A percentile compares a stretch with the other conserved stretches of the same genome.
Evolutionary conservation across 257 asterid genomes (phyloP).

Genomic region (Ehretia macrophylla): DNA sequence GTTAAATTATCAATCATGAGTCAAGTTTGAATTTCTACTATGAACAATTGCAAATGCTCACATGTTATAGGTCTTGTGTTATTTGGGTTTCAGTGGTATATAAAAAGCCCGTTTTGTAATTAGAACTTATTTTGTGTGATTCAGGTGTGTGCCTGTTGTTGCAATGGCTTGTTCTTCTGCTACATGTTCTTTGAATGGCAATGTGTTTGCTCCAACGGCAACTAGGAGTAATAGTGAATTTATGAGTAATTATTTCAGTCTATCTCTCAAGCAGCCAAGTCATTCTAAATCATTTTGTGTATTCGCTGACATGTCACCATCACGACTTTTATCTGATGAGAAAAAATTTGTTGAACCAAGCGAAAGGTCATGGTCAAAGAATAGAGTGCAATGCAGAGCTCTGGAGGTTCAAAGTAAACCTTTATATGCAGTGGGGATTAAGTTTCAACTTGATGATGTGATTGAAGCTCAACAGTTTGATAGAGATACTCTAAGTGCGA

Average conservation of each 20-base stretch:
- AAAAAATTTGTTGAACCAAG: no score
- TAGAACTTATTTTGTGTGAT: not conserved
- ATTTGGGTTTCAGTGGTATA: no score
- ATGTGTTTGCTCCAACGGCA: conserved; percentile 21
- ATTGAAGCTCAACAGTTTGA: conserved; percentile 95
- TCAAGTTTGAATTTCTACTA: no score
- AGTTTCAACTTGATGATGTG: conserved; percentile 69
- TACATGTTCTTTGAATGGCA: conserved; percentile 23
- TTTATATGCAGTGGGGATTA: conserved; percentile 34
- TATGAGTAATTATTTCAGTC: conserved; percentile 17
- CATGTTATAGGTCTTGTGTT: no score
- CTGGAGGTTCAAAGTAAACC: conserved; percentile 41
- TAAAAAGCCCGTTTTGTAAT: not conserved
- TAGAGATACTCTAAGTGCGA: conserved; percentile 64
- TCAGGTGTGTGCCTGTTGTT: conserved; percentile 15
- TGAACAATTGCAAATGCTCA: no score
- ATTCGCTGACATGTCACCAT: conserved; percentile 17
- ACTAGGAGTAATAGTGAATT: conserved; percentile 13
- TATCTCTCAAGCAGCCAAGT: conserved; percentile 12
- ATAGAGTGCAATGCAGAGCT: conserved; percentile 39
- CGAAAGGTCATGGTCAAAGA: no score
- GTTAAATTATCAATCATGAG: no score
- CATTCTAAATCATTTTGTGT: conserved; percentile 14
- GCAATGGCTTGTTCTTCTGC: conserved; percentile 47
- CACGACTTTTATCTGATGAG: not conserved